Evolutionary conservation across 2,329 filamentous ascomycete species (phyloP), one percentile per base, ranked within the genome.

Genomic region (Xylogone sp.): DNA sequence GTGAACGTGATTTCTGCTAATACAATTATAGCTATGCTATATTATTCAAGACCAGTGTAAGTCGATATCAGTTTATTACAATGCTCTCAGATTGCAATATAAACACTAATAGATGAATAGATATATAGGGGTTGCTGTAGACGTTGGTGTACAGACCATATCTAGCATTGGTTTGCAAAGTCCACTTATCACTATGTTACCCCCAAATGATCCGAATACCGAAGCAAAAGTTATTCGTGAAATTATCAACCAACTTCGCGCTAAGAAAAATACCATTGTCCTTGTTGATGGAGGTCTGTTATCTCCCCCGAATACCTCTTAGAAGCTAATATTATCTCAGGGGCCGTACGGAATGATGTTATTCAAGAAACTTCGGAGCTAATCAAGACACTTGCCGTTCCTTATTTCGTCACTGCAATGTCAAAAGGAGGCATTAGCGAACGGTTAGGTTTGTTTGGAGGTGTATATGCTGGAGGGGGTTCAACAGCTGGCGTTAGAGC

Each of bases 391-490:
- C 77, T 74, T 0, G 60, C 62, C 0, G 75, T 72, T 65, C 76
- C 77, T 0, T 77, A 75, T 0, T 75, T 69, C 62, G 72, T 69
- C 2, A 72, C 74, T 0, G 63, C 67, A 0, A 79, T 75, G 42
- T 75, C 74, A 12, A 79, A 79, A 58, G 70, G 77, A 3, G 63
- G 79, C 2, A 57, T 80, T n/a, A 67, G 77, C 18, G 76, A 80
- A 56, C 66, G 65, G 0, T 50, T 66, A 18, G 63, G 68, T 2
- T 79, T 76, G 45, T 73, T 75, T 52, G 68, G 77, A 48, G 77
- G 78, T 3, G 61, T 78, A 1, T 79, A 77, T 51, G 62, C 64
- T 3, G 76, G 73, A 2, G 61, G 31, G 2, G 48, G 18, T 2
- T 45, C 50, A 16, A 24, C 42, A 20, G 42, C 48, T 0, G 50